Base-by-base conservation (phyloP, 2,329 filamentous ascomycete genomes). In the Diaporthe caulivora region DNA sequence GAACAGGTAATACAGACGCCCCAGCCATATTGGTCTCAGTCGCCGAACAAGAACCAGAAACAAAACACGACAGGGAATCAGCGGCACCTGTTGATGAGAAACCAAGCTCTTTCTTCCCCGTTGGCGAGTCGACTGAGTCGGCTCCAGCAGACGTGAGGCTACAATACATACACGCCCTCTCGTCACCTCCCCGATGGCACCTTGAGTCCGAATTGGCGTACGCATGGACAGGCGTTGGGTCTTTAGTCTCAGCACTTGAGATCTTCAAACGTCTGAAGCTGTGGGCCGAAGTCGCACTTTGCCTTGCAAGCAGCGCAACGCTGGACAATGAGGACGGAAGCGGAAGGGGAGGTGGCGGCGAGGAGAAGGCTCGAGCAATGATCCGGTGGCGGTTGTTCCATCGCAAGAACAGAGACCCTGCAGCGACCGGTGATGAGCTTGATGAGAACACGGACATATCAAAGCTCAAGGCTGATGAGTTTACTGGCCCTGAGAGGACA, bases 231-330 rank as follows among this genome's bases (percentile, higher is more conserved):
- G 90, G 91, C 62, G 89, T 98, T 3, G 97, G 97, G 13, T 97
- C 95, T 53, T 85, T 99, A 2, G 89, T 94, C 4, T 97, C 95
- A 0, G 97, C 97, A 0, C 88, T 99, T 1, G 97, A 98, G 75
- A 98, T 99, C 75, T 99, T 98, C 83, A 95, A 98, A 83, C 90
- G 97, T 3, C 85, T 99, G 24, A 92, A 95, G 72, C 92, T 98
- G 82, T 98, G 97, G 95, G 94, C 97, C 1, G 97, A 99, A 83
- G 95, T 95, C 6, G 96, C 97, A 0, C 87, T 99, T 1, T 99
- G 97, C 81, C 92, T 95, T 78, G 95, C 95, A 17, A 87, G 84
- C 80, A 87, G 81, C 58, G 89, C 84, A 26, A 86, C 83, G 68
- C 87, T 91, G 0, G 94, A 92, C 0, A 89, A 92, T n/a, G 88